Base-by-base conservation (phyloP, 495 filamentous ascomycete species). In the Hypoxylon trugodes region DNA sequence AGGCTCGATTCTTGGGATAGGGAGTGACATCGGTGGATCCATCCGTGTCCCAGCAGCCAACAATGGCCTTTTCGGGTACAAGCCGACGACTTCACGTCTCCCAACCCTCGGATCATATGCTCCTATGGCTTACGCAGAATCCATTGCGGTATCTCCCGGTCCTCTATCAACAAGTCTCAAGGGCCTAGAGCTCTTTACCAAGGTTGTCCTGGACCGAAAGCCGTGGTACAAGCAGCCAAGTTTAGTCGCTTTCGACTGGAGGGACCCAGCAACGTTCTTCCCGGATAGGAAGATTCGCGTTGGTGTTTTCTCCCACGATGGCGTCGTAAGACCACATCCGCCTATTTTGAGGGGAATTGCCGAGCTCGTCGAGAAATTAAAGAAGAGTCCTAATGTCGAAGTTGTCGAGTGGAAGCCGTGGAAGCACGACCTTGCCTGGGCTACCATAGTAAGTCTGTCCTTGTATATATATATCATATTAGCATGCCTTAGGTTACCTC, bases 301-400 rank as follows among this genome's bases (percentile, higher is more conserved):
- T 21, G 90, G 76, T 2, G 83, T 94, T 16, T 75, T 92, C 46
- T 87, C 85, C 83, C 76, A 88, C 72, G 90, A 94, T 66, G 86
- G 84, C 22, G 73, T 87, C n/a, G 86, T 90, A 19, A 82, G 78
- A 37, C 89, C 89, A 1, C 89, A 92, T 66, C 90, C 90, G 3
- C 90, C 90, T 0, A 76, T 93, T 0, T 76, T 75, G 0, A 76
- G 87, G 6, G 89, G 85, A 6, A 70, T 93, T 15, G 73, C 79
- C 35, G 68, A 82, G 24, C 76, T 88, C 0, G 79, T 81, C n/a
- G 73, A 75, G n/a, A 82, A 83, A 40, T 73, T 91, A 13, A 68
- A 77, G 35, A 65, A 72, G 22, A 70, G 32, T 63, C 83, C 9
- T 1, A 63, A 64, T 3, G 75, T 89, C 33, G 83, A 86, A 32